Evolutionary conservation across 2,329 filamentous ascomycete genomes (phyloP).

Genomic region (Paraconiothyrium brasiliense): DNA sequence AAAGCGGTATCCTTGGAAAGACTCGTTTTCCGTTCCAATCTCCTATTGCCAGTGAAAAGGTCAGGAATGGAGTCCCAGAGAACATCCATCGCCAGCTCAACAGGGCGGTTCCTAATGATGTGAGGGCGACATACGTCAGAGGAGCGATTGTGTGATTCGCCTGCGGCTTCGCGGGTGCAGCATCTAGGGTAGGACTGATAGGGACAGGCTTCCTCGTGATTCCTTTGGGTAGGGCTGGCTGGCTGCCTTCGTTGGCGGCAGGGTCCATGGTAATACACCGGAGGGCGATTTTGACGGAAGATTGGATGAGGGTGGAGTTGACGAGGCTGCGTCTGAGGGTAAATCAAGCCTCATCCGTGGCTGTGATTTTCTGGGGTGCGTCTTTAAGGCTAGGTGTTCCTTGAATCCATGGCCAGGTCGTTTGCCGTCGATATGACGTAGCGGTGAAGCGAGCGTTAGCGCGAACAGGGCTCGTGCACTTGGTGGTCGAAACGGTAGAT

Average conservation of each 20-base stretch:
- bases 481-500: not conserved
- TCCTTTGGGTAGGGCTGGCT: slow-evolving; percentile 3
- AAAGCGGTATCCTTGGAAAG: slow-evolving; percentile 56
- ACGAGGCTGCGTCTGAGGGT: not conserved
- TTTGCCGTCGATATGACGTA: slow-evolving; percentile 11
- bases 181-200: not conserved
- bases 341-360: slow-evolving; percentile 6
- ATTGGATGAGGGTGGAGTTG: not conserved
- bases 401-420: not conserved
- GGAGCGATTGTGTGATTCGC: slow-evolving; percentile 2
- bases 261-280: not conserved
- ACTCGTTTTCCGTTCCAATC: slow-evolving; percentile 51
- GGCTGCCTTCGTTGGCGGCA: not conserved
- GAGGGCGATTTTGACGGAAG: not conserved
- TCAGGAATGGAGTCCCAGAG: slow-evolving; percentile 54
- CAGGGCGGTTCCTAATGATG: slow-evolving; percentile 1
- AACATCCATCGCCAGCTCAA: slow-evolving; percentile 47
- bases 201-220: slow-evolving; percentile 14
- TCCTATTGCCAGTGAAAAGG: slow-evolving; percentile 49
- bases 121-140: slow-evolving; percentile 12
- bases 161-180: slow-evolving; percentile 3
- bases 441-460: slow-evolving; percentile 9
- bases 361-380: slow-evolving; percentile 5
- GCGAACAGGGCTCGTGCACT: slow-evolving; percentile 1
- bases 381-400: not conserved